phyloP scores from a whole-genome alignment of 106 monocot genomes.

The Dioscorea dumetorum region DNA sequence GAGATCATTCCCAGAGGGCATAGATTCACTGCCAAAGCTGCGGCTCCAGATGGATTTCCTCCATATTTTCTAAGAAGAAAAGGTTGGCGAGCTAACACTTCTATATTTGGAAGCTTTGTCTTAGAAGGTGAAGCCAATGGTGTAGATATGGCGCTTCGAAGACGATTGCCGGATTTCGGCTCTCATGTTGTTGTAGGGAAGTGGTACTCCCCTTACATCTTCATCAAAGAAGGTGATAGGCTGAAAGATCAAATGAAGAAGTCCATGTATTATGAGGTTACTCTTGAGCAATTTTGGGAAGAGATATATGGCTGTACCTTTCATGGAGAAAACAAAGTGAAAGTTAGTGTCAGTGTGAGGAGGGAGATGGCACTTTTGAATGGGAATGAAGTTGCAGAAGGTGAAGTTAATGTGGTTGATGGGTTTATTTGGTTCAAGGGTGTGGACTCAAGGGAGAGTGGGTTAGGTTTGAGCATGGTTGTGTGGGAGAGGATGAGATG shows the following conservation, averaged over 20 bases:
- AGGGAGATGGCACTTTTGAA: slow-evolving; percentile 11
- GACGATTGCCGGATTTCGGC: slow-evolving; percentile 2
- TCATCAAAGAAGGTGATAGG: slow-evolving; percentile 28
- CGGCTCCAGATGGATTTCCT: slow-evolving; percentile 35
- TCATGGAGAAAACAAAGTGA: slow-evolving; percentile 1
- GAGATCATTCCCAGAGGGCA: slow-evolving; percentile 19
- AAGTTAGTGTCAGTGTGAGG: slow-evolving; percentile 5
- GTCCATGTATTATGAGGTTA: slow-evolving; percentile 50
- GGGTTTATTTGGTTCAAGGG: slow-evolving; percentile 33
- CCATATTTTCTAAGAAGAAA: slow-evolving; percentile 21
- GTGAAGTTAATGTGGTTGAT: background rate
- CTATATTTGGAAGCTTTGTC: background rate
- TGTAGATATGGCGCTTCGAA: slow-evolving; percentile 9
- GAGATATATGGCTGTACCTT: slow-evolving; percentile 6
- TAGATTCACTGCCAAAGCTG: slow-evolving; percentile 24
- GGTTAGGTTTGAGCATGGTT: slow-evolving; percentile 24
- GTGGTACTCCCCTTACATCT: slow-evolving; percentile 51
- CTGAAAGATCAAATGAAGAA: slow-evolving; percentile 22
- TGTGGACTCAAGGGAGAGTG: background rate
- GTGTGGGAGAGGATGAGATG: slow-evolving; percentile 45
- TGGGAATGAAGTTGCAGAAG: slow-evolving; percentile 6
- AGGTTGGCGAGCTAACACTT: slow-evolving; percentile 25
- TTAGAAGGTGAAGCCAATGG: slow-evolving; percentile 24
- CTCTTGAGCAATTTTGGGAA: slow-evolving; percentile 47
- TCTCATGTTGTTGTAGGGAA: slow-evolving; percentile 23